Base-by-base conservation (phyloP, 306 rosid species). In the Myrica gale region DNA sequence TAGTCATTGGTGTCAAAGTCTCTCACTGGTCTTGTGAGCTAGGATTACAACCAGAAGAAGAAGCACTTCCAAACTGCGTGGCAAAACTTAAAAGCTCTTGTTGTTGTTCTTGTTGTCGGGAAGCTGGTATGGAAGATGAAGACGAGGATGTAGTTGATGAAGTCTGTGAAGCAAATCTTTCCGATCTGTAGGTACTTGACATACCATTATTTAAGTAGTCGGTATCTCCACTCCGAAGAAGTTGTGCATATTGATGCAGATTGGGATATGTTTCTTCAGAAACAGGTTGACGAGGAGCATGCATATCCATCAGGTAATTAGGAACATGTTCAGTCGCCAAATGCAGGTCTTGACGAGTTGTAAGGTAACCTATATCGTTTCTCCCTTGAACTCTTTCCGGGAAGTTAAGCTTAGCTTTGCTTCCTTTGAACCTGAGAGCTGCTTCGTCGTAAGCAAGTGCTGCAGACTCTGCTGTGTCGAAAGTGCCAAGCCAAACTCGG, bases 391-490 rank as follows among this genome's bases (percentile, higher is more conserved):
- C 92, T 37, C 93, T 84, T 81, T 93, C 98, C 0, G 98, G 96
- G 76, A 93, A 93, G 82, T 93, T 93, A 26, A 93, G 93, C 79
- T 91, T 93, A 2, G 98, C 98, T 83, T 93, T 93, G 88, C 89
- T 89, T 78, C 98, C 98, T 85, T 93, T 93, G 90, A 93, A 93
- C 32, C 85, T 78, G 9, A 91, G 93, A 68, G 98, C 97, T 7
- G 98, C 98, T 82, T 88, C 84, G 41, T 93, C 98, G 6, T 93
- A 93, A 0, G 98, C 98, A 46, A 86, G 76, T 1, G 98, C 97
- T 0, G 98, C 98, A 4, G 93, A 91, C 69, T 93, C 98, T 0
- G 97, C 98, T 0, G 97, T 87, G 43, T 89, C 92, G 3, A 89
- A 91, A 0, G 98, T 93, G 45, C 98, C 98, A 1, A 93, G 92